These are phyloP conservation scores for Seiridium cupressi DNA, from an alignment of 2,329 filamentous ascomycete genomes.

Conservation along the genomic window DNA sequence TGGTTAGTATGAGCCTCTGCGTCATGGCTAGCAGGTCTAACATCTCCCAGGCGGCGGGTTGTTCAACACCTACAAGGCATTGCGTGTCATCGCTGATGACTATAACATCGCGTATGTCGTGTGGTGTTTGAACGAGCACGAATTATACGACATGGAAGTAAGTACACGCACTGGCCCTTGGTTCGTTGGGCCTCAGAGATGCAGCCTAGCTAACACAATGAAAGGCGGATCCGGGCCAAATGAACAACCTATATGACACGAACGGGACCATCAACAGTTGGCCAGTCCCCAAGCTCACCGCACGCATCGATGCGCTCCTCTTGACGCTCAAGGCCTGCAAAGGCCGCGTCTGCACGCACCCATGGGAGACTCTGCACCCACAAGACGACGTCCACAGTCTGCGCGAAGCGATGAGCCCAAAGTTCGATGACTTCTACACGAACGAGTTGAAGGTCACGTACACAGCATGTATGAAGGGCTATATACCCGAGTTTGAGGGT, in stretches of 20 bases:
- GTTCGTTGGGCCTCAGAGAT: too few species aligned
- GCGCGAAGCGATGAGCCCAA: conserved; percentile 43
- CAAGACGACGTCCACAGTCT: conserved; percentile 48
- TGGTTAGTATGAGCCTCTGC: background rate
- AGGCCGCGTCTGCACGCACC: conserved; percentile 48
- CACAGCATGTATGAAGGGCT: conserved; percentile 53
- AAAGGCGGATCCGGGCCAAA: conserved; percentile 51
- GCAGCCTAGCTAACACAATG: too few species aligned
- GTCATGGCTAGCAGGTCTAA: background rate
- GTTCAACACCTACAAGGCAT: conserved; percentile 60
- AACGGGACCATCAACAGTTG: conserved; percentile 27
- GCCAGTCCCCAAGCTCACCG: conserved; percentile 36
- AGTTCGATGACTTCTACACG: conserved; percentile 53
- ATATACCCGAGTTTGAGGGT: conserved; percentile 55
- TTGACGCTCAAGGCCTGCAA: conserved; percentile 62
- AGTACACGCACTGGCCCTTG: conserved; percentile 8
- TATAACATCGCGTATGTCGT: conserved; percentile 67
- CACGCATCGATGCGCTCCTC: conserved; percentile 56
- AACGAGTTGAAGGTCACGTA: conserved; percentile 48
- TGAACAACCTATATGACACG: conserved; percentile 39
- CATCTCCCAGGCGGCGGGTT: background rate
- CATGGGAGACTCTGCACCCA: conserved; percentile 58
- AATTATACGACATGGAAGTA: conserved; percentile 63
- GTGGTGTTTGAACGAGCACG: conserved; percentile 67
- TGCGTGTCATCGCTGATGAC: conserved; percentile 49